Percentiles rank a stretch among this genome's conserved stretches.
phyloP scores from a whole-genome alignment of 257 asterid genomes.

The Rauvolfia tetraphylla region DNA sequence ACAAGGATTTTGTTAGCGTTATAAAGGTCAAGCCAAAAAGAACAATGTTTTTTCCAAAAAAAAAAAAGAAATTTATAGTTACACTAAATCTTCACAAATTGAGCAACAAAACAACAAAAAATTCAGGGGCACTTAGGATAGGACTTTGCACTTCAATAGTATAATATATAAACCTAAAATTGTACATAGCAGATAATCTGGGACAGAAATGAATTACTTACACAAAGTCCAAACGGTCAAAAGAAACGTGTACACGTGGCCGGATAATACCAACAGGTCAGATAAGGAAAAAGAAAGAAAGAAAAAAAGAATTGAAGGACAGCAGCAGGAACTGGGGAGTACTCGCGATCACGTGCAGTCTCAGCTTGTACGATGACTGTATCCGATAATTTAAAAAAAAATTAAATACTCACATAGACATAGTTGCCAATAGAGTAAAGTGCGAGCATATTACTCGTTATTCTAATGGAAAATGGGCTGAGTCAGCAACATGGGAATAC shows the following conservation, averaged over 20 bases:
- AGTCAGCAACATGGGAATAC: constrained; percentile 2
- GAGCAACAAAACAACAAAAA: too few relatives aligned
- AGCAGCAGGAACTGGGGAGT: background rate
- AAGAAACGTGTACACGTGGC: constrained; percentile 7
- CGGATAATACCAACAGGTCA: constrained; percentile 29
- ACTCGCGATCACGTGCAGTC: constrained; percentile 32
- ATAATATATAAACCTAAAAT: too few relatives aligned
- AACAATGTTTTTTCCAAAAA: too few relatives aligned
- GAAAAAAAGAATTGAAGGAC: background rate
- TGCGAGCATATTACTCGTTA: too few relatives aligned
- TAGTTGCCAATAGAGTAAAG: background rate
- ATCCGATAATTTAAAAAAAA: background rate
- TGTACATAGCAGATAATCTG: background rate
- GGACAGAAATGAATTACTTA: background rate
- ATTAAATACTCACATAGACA: too few relatives aligned
- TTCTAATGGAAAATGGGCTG: background rate
- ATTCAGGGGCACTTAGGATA: too few relatives aligned
- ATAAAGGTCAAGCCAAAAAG: too few relatives aligned
- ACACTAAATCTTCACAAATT: too few relatives aligned
- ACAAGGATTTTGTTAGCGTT: too few relatives aligned
- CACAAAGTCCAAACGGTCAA: background rate
- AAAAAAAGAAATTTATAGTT: too few relatives aligned
- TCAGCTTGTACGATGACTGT: constrained; percentile 20
- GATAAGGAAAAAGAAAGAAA: background rate
- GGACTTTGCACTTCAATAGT: too few relatives aligned